Conservation (phyloP, 345 rosid genomes). For the Citrus cavaleriei region DNA sequence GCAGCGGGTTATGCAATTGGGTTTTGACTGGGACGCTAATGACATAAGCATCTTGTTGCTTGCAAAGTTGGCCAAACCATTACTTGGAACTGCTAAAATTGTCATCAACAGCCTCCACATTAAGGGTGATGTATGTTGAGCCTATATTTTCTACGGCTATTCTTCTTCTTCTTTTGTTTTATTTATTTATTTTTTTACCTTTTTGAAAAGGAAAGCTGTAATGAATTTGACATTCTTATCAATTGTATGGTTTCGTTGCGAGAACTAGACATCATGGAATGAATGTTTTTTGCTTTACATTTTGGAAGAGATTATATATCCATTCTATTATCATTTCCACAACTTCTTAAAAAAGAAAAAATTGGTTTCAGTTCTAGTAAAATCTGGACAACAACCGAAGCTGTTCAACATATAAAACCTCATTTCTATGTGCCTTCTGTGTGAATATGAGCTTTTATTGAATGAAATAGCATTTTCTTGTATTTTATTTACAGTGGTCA, state of each 20-base stretch:
- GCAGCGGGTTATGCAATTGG: slow-evolving; percentile 74
- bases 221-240: not conserved
- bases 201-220: not conserved
- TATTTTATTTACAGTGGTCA: not conserved
- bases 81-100: slow-evolving; percentile 81
- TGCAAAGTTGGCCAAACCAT: slow-evolving; percentile 84
- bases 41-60: slow-evolving; percentile 83
- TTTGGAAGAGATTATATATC: not conserved
- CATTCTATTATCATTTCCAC: not conserved
- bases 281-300: not conserved
- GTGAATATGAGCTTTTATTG: not conserved
- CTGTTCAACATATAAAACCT: not conserved
- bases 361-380: not conserved
- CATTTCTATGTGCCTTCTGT: not conserved
- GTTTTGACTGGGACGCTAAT: slow-evolving; percentile 81
- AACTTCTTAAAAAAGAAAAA: not conserved
- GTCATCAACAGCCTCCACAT: slow-evolving; percentile 87
- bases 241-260: not conserved
- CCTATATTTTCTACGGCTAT: not conserved
- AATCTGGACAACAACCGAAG: not conserved
- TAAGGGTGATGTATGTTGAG: slow-evolving; percentile 84
- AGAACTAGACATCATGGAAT: not conserved
- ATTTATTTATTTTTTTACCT: not conserved
- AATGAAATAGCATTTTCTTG: not conserved
- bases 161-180: not conserved